Conservation (phyloP, 768 basidiomycete genomes). For the Phaffia australis region DNA sequence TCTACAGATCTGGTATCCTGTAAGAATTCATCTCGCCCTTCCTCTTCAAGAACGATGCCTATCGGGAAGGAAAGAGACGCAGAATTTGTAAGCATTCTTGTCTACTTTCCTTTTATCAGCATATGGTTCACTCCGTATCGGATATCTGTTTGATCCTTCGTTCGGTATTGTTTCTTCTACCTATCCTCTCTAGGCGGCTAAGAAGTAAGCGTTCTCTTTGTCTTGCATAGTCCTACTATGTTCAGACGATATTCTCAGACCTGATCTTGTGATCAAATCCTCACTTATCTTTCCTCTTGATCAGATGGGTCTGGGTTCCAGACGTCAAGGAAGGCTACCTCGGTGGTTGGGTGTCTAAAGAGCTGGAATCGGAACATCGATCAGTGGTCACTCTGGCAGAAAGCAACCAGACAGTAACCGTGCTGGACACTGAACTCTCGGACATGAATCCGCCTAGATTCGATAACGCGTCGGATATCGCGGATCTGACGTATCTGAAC, state of each 20-base stretch:
- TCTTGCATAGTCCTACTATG: not conserved
- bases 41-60: too few relatives aligned
- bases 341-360: slow-evolving; percentile 24
- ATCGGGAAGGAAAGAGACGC: not conserved
- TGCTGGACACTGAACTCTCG: slow-evolving; percentile 15
- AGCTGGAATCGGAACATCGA: slow-evolving; percentile 5
- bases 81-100: not conserved
- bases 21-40: too few relatives aligned
- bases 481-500: slow-evolving; percentile 92
- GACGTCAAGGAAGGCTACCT: slow-evolving; percentile 24
- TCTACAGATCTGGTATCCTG: too few relatives aligned
- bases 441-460: slow-evolving; percentile 45
- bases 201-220: slow-evolving; percentile 14
- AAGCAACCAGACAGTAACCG: slow-evolving; percentile 12
- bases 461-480: slow-evolving; percentile 93
- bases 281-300: not conserved
- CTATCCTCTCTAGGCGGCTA: slow-evolving; percentile 8
- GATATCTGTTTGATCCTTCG: not conserved
- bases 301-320: slow-evolving; percentile 26
- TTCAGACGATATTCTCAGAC: not conserved
- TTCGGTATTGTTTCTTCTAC: not conserved
- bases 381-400: slow-evolving; percentile 7
- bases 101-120: not conserved
- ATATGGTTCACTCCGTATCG: not conserved
- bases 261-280: not conserved